Base-by-base conservation (phyloP, 2,329 filamentous ascomycete genomes). In the Setomelanomma holmii region DNA sequence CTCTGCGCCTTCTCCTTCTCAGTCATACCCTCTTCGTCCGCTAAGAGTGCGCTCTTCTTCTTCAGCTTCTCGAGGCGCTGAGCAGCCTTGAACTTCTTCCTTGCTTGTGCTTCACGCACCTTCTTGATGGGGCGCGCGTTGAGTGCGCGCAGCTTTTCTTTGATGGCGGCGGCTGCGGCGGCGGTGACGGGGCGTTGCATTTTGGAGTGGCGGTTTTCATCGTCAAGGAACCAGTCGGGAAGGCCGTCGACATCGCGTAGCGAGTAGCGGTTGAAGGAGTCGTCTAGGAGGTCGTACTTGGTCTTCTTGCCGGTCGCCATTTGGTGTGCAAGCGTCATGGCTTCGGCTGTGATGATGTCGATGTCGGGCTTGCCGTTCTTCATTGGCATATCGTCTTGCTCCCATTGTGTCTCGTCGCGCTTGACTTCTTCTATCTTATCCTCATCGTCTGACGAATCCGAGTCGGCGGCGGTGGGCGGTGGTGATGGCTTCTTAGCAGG, bases 51-150 rank as follows among this genome's bases (percentile, higher is more conserved):
- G n/a, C 87, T 91, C 84, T 99, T 99, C 86, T 96, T 96, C 80
- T 92, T 91, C 59, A 99, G 80, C 80, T 96, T 97, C 83, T 99
- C 95, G 23, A 99, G 78, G 51, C 86, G 84, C 76, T 96, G 90
- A 0, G 91, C 93, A 7, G 93, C 88, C 84, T 96, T 96, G 77
- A 96, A 89, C 80, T 97, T 98, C 87, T 99, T 99, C 53, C 95
- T 85, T 30, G 93, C 93, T 78, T 96, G 93, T 20, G 95, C 95
- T 78, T 99, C 95, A 64, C 90, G 89, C 24, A 99, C 95, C 82
- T 99, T 99, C 84, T 99, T 99, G 85, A 98, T 98, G 1, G 95
- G 95, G 24, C 95, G 87, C 6, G 93, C 95, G 73, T 99, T 98
- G 66, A 96, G 85, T 0, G 95, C 93, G 24, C 93, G 89, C 71